Evolutionary conservation across 1,139 yeast genomes (phyloP), one percentile per base, ranked within the genome.

Genomic region (Candida neerlandica): DNA sequence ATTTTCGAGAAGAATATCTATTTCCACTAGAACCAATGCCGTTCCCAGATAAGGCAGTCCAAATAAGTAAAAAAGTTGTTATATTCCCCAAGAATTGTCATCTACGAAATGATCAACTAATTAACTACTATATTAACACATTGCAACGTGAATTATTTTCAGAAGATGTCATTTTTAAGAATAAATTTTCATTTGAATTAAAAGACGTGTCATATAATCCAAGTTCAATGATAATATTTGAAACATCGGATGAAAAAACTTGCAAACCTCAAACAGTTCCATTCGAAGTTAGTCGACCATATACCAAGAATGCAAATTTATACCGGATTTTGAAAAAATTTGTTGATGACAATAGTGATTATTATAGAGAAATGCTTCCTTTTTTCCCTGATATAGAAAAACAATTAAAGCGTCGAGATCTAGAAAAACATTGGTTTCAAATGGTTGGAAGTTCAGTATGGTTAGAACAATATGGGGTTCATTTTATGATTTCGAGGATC

Each of bases 361-460:
- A 59, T 47, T 58, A 50, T 46, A 42, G 54, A 41, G 70, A 66
- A 46, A 47, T 64, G 5, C 40, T 48, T 30, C 55, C 55, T 1
- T 62, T 56, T 45, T 64, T 65, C 49, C 47, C 52, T 19, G 55
- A 56, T n/a, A 35, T 65, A 4, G 54, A 50, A 4, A 49, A 55
- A 18, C 67, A 64, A 47, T 33, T 65, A 5, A 33, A 53, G 32
- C 54, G 55, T n/a, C 47, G 55, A 4, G 51, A 56, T 1, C 41
- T 61, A 10, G 47, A 49, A 7, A 48, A 58, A 5, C 61, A 65
- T 54, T 69, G 73, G 73, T 66, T 56, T 49, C 55, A 62, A 35
- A 55, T 69, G 45, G 69, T 70, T 1, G 72, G 73, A 1, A 59
- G 69, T 3, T 65, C 71, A 0, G 71, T 69, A 2, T 69, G 66